Percentiles rank a stretch among this genome's conserved stretches.
Evolutionary conservation across 768 basidiomycete genomes (phyloP).

Genomic region (Trametes villosa): DNA sequence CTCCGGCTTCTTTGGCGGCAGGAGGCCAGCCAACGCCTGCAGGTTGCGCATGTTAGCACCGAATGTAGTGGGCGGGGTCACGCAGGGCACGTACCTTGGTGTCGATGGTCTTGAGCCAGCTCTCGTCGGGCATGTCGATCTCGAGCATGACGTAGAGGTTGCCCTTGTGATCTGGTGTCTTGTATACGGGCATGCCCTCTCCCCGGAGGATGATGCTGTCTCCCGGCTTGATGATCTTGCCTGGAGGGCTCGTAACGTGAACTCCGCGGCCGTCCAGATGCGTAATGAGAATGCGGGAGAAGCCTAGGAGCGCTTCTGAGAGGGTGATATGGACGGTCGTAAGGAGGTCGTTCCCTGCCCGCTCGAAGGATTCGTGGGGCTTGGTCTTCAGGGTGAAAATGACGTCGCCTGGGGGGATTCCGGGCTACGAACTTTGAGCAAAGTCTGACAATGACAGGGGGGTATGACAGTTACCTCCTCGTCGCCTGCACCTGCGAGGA

Average conservation of each 20-base stretch:
- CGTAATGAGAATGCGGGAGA: constrained; percentile 86
- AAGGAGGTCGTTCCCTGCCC: constrained; percentile 80
- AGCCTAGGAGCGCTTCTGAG: constrained; percentile 94
- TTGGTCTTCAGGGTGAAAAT: constrained; percentile 75
- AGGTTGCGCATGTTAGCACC: neutral
- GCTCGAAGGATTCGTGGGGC: constrained; percentile 81
- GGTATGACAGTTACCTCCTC: constrained; percentile 63
- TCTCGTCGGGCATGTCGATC: constrained; percentile 84
- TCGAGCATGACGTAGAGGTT: constrained; percentile 83
- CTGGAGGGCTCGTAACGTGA: constrained; percentile 70
- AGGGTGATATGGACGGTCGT: constrained; percentile 84
- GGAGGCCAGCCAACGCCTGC: constrained; percentile 64
- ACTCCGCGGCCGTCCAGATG: constrained; percentile 96
- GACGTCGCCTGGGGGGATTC: constrained; percentile 87
- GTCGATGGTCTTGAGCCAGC: constrained; percentile 76
- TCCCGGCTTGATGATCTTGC: constrained; percentile 75
- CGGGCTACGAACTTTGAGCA: constrained; percentile 56
- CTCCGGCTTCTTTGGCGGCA: constrained; percentile 77
- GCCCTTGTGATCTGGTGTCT: constrained; percentile 67
- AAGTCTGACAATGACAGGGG: neutral
- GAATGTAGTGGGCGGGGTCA: neutral
- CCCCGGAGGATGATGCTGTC: constrained; percentile 76
- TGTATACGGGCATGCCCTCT: constrained; percentile 90
- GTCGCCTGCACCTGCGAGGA: constrained; percentile 91
- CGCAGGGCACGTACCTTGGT: constrained; percentile 46